Base-by-base conservation (phyloP, 192 early-diverging fungal genomes). In the Coemansia guatemalensis region DNA sequence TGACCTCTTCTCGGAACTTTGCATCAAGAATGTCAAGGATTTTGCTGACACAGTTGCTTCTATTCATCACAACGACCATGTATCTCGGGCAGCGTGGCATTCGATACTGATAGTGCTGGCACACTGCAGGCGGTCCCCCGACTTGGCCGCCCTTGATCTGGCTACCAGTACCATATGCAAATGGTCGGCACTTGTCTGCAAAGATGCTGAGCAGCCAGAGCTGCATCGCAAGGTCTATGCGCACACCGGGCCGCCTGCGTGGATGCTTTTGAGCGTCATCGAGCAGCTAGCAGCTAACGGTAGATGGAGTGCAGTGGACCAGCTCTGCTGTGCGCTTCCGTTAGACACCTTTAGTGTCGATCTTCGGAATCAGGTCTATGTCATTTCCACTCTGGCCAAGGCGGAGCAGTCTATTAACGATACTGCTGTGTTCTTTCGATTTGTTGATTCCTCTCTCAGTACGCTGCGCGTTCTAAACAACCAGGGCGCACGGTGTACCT, bases 211-310 rank as follows among this genome's bases (percentile, higher is more conserved):
- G 33, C 26, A 32, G 21, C 12, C 63, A 26, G 54, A 8, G 21
- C 21, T 12, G 7, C 54, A 53, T 2, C 14, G 49, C 22, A 39
- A 8, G 14, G 20, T 39, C 21, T 68, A 68, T 55, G 48, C 58
- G 14, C 26, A 12, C 12, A 56, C 55, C 1, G 64, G 78, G 3
- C 78, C 78, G 39, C 73, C 73, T 30, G 63, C 67, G 20, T 63
- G 74, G 39, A 24, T 69, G 22, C 59, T 64, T 22, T 70, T 58
- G 48, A 65, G 23, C 18, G 26, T 73, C n/a, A 53, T 81, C 21
- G 27, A 62, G 47, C 44, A 73, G 27, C 48, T 81, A 12, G 60
- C 69, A 1, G 51, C 69, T 8, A 29, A 32, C 20, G 64, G 73
- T 8, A 47, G 51, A 49, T 81, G 78, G 78, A 0, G 8, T 0